Evolutionary conservation across 2,329 filamentous ascomycete genomes (phyloP), one percentile per base, ranked within the genome.

Genomic region (Talaromyces amestolkiae): DNA sequence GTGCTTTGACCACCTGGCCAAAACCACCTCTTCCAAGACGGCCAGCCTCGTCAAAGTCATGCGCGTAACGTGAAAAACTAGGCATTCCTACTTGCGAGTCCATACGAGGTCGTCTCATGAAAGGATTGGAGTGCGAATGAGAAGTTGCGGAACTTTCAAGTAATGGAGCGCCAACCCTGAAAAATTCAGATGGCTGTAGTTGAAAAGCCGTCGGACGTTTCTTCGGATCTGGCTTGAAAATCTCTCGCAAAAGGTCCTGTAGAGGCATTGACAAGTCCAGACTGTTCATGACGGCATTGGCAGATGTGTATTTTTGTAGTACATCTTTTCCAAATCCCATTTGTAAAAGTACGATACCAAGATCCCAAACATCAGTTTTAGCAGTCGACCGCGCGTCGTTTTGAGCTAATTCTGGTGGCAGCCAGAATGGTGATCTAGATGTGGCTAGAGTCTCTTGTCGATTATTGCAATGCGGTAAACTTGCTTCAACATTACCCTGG

Each of bases 301-400:
- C 93, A 0, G 92, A 96, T 17, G 89, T 88, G 76, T 95, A 94
- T 66, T 89, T 90, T 66, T 89, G 84, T 19, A 90, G 83, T 7
- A 92, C 86, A 69, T 92, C 87, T 39, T 92, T 83, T 2, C 95
- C 95, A 75, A 97, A 94, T 3, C 95, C 86, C 92, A 98, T 97
- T 75, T 99, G 94, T 45, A 97, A 78, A 71, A 97, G 91, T 5
- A 97, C 86, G 35, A 97, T 87, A 4, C 95, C 95, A 72, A 99
- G 88, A 70, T 97, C 91, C 95, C 95, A 99, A 9, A 98, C 87
- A 75, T 98, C 95, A 0, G 92, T 92, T 76, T 97, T 97, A 72
- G 79, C 89, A 83, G 76, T 90, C 61, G 76, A 76, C 43, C 76
- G 74, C 39, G 73, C 82, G 35, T 84, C 84, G 33, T 85, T 89